Evolutionary conservation across 768 basidiomycete species (phyloP), one percentile per base, ranked within the genome.

Genomic region (Termitomyces sp.): DNA sequence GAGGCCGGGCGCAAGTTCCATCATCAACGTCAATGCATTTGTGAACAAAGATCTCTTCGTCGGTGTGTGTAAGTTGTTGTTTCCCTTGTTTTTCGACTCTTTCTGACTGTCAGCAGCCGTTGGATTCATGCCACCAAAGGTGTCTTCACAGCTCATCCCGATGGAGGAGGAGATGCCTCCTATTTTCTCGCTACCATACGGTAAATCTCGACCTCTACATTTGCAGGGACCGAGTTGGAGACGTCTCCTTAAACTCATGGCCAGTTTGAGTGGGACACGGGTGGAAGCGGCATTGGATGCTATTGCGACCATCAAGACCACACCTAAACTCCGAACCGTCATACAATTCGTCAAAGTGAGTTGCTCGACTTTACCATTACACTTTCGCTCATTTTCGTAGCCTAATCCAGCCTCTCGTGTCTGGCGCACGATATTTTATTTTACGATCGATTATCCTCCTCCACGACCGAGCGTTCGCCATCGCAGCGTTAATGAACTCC

Each of bases 381-480:
- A 34, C 33, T 47, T 31, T 16, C 18, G 3, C 7, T 15, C 12
- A 46, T n/a, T 36, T n/a, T 29, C 5, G 42, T 44, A 91, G 88
- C 76, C 85, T 9, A 82, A 87, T 64, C 81, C 78, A 39, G 65
- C 76, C 20, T 78, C 85, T 0, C 64, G 72, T 5, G 82, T 85
- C 18, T 93, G 91, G 91, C 80, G 86, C 54, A 85, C 85, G 10
- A 73, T 92, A 22, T 69, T 92, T 16, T 92, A 90, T 79, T 83
- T 93, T 62, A 86, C 87, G 1, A 81, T 90, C 54, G 91, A 93
- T 64, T 76, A 84, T 64, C 83, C 85, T 1, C 67, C 83, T 2
- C 86, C 88, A 29, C 64, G 74, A 4, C 73, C 75, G 72, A 52
- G 47, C 29, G 5, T 73, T 73, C 61, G 61, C 18, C 39, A 74